Conservation (phyloP, 345 rosid genomes). For the Nasturtium officinale region DNA sequence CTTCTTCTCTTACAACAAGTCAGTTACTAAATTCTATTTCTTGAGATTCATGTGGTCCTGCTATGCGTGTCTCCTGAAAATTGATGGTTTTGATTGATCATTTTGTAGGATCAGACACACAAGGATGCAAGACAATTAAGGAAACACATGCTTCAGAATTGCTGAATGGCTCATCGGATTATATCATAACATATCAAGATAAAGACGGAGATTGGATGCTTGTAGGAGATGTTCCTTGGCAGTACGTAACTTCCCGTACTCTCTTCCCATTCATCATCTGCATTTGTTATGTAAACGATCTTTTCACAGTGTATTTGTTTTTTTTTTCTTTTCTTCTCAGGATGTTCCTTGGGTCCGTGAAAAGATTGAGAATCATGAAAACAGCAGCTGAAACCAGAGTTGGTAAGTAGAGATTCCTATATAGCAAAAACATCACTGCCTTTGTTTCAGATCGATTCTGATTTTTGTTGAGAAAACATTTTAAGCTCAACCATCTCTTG, state of each 20-base stretch:
- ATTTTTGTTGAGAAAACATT: not conserved
- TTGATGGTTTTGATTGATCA: slow-evolving; percentile 6
- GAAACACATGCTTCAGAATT: slow-evolving; percentile 47
- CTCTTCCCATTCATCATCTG: not conserved
- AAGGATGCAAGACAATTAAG: slow-evolving; percentile 29
- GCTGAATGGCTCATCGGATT: slow-evolving; percentile 68
- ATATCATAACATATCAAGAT: slow-evolving; percentile 82
- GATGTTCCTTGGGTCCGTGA: slow-evolving; percentile 78
- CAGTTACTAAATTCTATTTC: slow-evolving; percentile 17
- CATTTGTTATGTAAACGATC: not conserved
- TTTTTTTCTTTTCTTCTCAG: slow-evolving; percentile 41
- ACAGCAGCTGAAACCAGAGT: slow-evolving; percentile 60
- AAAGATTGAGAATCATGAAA: slow-evolving; percentile 88
- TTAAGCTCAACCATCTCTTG: not conserved
- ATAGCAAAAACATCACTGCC: not conserved
- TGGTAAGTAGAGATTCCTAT: slow-evolving; percentile 43
- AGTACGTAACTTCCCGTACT: slow-evolving; percentile 46
- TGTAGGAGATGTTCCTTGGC: slow-evolving; percentile 97
- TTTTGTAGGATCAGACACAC: slow-evolving; percentile 33
- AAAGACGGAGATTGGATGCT: slow-evolving; percentile 99
- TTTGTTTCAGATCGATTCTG: not conserved
- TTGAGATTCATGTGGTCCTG: not conserved
- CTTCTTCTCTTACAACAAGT: slow-evolving; percentile 36
- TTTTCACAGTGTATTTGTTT: not conserved
- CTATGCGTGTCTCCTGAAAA: not conserved